Evolutionary conservation across 2,329 filamentous ascomycete species (phyloP).

Genomic region (Meredithiella fracta): DNA sequence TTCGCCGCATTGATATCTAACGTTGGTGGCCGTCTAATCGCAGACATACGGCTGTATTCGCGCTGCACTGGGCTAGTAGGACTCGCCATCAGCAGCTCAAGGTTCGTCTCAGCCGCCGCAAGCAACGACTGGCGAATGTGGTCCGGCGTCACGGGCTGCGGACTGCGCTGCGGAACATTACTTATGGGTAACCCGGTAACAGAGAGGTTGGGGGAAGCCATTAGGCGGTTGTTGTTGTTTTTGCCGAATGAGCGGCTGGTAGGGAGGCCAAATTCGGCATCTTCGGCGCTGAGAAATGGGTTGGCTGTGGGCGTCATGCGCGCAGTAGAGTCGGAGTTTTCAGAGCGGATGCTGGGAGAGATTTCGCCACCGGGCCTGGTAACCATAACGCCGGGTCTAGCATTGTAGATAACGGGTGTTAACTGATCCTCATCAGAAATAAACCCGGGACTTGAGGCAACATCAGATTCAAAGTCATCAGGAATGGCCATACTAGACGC

Average conservation of each 20-base stretch:
- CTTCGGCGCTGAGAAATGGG: slow-evolving; percentile 7
- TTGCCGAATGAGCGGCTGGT: background rate
- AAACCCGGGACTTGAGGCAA: slow-evolving; percentile 7
- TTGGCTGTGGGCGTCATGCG: slow-evolving; percentile 1
- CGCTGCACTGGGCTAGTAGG: slow-evolving; percentile 17
- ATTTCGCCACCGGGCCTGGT: slow-evolving; percentile 2
- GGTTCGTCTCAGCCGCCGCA: slow-evolving; percentile 30
- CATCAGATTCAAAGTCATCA: slow-evolving; percentile 38
- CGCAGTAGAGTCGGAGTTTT: slow-evolving; percentile 1
- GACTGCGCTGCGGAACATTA: slow-evolving; percentile 2
- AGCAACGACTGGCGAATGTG: slow-evolving; percentile 35
- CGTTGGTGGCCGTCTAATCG: slow-evolving; percentile 49
- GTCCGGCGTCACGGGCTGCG: slow-evolving; percentile 20
- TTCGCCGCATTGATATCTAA: slow-evolving; percentile 75
- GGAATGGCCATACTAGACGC: slow-evolving; percentile 60
- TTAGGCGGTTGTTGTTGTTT: background rate
- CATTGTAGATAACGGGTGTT: slow-evolving; percentile 2
- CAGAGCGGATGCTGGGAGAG: slow-evolving; percentile 18
- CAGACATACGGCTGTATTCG: slow-evolving; percentile 33
- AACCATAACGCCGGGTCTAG: slow-evolving; percentile 9
- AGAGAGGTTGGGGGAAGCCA: slow-evolving; percentile 1
- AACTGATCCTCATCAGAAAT: slow-evolving; percentile 9
- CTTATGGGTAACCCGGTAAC: background rate
- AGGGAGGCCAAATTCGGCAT: background rate
- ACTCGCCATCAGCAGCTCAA: slow-evolving; percentile 16